phyloP scores from a whole-genome alignment of 2,329 filamentous ascomycete genomes.

The Diaporthe destruens region DNA sequence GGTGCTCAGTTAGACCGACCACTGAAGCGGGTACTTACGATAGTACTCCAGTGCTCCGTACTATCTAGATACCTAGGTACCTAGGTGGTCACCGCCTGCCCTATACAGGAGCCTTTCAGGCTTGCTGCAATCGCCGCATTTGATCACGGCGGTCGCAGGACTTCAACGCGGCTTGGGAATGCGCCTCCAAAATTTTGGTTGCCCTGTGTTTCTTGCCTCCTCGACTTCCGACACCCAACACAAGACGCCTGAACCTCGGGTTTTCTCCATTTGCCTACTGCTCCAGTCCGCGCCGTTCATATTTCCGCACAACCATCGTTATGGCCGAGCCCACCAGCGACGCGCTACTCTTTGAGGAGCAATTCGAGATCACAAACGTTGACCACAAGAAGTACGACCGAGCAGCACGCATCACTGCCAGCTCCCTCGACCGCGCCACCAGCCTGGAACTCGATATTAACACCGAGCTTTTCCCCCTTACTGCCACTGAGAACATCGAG shows the following conservation, averaged over 20 bases:
- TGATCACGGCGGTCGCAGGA: neutral
- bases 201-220: constrained; percentile 1
- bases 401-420: constrained; percentile 86
- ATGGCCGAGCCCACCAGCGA: constrained; percentile 77
- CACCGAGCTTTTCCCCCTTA: constrained; percentile 87
- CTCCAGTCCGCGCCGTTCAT: neutral
- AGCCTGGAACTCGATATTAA: constrained; percentile 92
- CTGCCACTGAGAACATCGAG: constrained; percentile 80
- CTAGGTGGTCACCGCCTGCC: constrained; percentile 3
- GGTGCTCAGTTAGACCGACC: no score
- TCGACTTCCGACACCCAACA: neutral
- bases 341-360: constrained; percentile 93
- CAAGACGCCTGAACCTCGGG: neutral
- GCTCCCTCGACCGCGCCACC: constrained; percentile 77
- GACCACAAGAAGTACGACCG: constrained; percentile 95
- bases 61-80: neutral
- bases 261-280: neutral
- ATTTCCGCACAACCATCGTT: constrained; percentile 4
- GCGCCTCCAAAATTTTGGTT: constrained; percentile 10
- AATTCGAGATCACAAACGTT: constrained; percentile 83
- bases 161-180: neutral
- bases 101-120: neutral
- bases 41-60: no score
- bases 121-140: constrained; percentile 8
- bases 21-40: no score